Percentiles rank a stretch among this genome's conserved stretches.
phyloP scores from a whole-genome alignment of 352 stramenopile species.

The Phytopythium litorale region DNA sequence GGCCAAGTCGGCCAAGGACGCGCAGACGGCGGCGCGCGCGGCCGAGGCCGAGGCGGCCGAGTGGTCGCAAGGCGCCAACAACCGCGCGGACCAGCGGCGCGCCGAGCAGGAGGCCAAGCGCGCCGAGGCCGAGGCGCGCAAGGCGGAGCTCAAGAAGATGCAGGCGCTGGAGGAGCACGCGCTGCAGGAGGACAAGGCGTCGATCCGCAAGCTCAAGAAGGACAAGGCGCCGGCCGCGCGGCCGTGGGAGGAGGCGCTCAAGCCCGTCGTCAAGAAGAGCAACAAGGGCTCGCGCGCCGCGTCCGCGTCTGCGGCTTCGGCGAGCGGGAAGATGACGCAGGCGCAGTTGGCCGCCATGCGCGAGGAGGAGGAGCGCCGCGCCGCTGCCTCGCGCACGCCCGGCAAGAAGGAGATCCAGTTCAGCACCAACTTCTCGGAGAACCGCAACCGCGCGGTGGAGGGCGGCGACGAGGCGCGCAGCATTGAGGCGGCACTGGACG shows the following conservation, averaged over 20 bases:
- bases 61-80: slow-evolving; percentile 56
- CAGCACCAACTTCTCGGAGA: slow-evolving; percentile 43
- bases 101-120: slow-evolving; percentile 66
- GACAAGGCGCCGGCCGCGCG: slow-evolving; percentile 31
- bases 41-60: slow-evolving; percentile 35
- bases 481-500: slow-evolving; percentile 59
- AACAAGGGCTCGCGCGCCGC: slow-evolving; percentile 47
- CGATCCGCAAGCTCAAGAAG: slow-evolving; percentile 73
- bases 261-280: slow-evolving; percentile 59
- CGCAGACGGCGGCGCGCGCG: slow-evolving; percentile 34
- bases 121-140: slow-evolving; percentile 40
- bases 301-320: slow-evolving; percentile 8
- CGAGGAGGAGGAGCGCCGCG: slow-evolving; percentile 34
- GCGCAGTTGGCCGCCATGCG: slow-evolving; percentile 41
- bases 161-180: slow-evolving; percentile 58
- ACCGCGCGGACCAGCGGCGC: slow-evolving; percentile 31
- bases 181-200: slow-evolving; percentile 55
- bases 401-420: slow-evolving; percentile 71
- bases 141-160: slow-evolving; percentile 67
- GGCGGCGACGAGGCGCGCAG: slow-evolving; percentile 49
- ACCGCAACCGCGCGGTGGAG: slow-evolving; percentile 48
- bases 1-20: slow-evolving; percentile 51
- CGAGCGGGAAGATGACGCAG: slow-evolving; percentile 47
- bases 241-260: slow-evolving; percentile 70
- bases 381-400: slow-evolving; percentile 19